These are phyloP conservation scores for Eremothecium cymbalariae DNA, from an alignment of 1,139 yeast species.

Conservation along the genomic window DNA sequence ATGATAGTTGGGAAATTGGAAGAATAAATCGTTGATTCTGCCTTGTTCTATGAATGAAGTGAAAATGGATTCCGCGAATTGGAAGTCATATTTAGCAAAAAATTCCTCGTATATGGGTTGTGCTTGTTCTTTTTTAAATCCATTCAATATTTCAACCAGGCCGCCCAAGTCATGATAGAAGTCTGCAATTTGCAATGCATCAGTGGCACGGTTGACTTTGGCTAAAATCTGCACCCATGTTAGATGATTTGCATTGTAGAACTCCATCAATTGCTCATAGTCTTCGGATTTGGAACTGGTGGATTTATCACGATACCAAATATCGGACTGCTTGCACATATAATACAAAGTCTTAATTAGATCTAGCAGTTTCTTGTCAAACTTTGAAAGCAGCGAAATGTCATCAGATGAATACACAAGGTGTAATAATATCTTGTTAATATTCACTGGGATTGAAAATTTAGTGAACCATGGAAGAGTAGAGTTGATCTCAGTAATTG, in stretches of 20 bases:
- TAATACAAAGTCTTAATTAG: slow-evolving; percentile 33
- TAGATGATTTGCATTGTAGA: slow-evolving; percentile 30
- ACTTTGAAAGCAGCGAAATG: slow-evolving; percentile 4
- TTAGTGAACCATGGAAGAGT: slow-evolving; percentile 34
- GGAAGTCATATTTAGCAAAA: slow-evolving; percentile 56
- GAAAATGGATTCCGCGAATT: slow-evolving; percentile 61
- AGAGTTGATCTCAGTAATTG: slow-evolving; percentile 19
- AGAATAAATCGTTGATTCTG: slow-evolving; percentile 47
- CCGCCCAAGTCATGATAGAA: slow-evolving; percentile 57
- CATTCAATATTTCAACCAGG: slow-evolving; percentile 54
- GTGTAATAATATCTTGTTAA: slow-evolving; percentile 30
- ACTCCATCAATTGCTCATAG: slow-evolving; percentile 14
- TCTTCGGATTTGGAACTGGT: slow-evolving; percentile 22
- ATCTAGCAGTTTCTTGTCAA: slow-evolving; percentile 24
- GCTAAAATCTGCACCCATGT: slow-evolving; percentile 50
- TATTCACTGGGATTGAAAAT: slow-evolving; percentile 18
- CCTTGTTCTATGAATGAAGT: slow-evolving; percentile 49
- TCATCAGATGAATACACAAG: slow-evolving; percentile 17
- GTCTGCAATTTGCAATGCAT: slow-evolving; percentile 61
- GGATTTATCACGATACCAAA: slow-evolving; percentile 27
- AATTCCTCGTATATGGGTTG: slow-evolving; percentile 42
- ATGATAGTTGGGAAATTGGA: slow-evolving; percentile 49
- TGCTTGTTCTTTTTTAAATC: slow-evolving; percentile 38
- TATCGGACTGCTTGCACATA: slow-evolving; percentile 28
- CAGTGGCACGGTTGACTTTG: slow-evolving; percentile 39